Conservation (phyloP, 2,329 filamentous ascomycete species). For the Aspergillus luchuensis region DNA sequence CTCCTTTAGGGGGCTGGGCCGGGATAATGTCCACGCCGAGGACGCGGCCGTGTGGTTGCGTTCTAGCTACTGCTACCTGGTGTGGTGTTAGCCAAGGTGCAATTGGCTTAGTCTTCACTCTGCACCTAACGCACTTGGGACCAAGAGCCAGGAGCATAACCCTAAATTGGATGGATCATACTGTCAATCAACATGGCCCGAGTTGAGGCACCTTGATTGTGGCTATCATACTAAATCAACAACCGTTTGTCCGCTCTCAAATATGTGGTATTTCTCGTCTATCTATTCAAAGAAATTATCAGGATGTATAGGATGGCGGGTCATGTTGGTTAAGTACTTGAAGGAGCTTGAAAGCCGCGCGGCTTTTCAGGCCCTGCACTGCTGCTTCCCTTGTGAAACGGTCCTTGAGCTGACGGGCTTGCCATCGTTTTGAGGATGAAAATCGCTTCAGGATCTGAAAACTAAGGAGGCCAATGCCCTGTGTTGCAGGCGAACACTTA, state of each 20-base stretch:
- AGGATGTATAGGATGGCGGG: neutral
- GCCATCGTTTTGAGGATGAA: conserved; percentile 76
- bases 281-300: conserved; percentile 57
- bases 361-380: conserved; percentile 78
- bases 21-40: conserved; percentile 94
- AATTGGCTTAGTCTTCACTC: neutral
- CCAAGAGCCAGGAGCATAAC: conserved; percentile 61
- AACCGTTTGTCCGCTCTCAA: conserved; percentile 78
- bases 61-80: conserved; percentile 80
- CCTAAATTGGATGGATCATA: conserved; percentile 28
- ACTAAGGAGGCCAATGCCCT: conserved; percentile 24
- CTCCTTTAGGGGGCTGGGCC: conserved; percentile 83
- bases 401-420: conserved; percentile 74
- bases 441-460: conserved; percentile 21
- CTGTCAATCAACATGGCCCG: conserved; percentile 9
- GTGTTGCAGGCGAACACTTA: neutral
- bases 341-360: conserved; percentile 89
- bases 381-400: conserved; percentile 72
- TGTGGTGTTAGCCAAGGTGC: conserved; percentile 13
- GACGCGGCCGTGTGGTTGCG: conserved; percentile 73
- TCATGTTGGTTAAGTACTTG: conserved; percentile 59
- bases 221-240: conserved; percentile 71
- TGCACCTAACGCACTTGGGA: conserved; percentile 49
- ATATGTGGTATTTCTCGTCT: conserved; percentile 77
- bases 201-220: neutral